Evolutionary conservation across 176 grass and related monocot genomes (phyloP).

Genomic region (Carex parvula): DNA sequence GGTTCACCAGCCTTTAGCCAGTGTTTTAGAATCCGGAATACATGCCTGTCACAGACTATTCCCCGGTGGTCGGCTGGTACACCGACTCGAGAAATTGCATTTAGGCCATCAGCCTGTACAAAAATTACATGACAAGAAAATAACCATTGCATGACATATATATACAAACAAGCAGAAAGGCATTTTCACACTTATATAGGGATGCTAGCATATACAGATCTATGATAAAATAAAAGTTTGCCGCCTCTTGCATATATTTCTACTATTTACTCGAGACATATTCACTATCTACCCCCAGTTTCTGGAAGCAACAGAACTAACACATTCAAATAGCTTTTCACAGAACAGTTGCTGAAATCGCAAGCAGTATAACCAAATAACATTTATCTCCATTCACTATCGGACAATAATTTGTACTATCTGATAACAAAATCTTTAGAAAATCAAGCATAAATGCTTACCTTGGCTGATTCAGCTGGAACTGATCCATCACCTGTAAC

Average conservation of each 20-base stretch:
- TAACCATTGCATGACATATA: neutral
- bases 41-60: conserved; percentile 53
- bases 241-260: neutral
- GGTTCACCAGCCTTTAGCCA: conserved; percentile 81
- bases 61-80: conserved; percentile 81
- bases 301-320: conserved; percentile 3
- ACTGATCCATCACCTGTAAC: conserved; percentile 93
- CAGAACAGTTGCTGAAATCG: neutral
- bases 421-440: neutral
- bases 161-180: neutral
- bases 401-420: neutral
- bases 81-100: conserved; percentile 63
- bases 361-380: neutral
- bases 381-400: neutral
- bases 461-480: conserved; percentile 91
- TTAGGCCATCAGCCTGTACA: conserved; percentile 59
- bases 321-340: neutral
- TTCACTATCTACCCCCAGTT: neutral
- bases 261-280: neutral
- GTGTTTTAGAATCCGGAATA: conserved; percentile 67
- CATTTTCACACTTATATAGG: neutral
- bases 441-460: conserved; percentile 20
- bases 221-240: neutral
- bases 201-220: neutral
- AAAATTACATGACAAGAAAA: neutral